Evolutionary conservation across 495 filamentous ascomycete genomes (phyloP).

Genomic region (Penicillium roqueforti): DNA sequence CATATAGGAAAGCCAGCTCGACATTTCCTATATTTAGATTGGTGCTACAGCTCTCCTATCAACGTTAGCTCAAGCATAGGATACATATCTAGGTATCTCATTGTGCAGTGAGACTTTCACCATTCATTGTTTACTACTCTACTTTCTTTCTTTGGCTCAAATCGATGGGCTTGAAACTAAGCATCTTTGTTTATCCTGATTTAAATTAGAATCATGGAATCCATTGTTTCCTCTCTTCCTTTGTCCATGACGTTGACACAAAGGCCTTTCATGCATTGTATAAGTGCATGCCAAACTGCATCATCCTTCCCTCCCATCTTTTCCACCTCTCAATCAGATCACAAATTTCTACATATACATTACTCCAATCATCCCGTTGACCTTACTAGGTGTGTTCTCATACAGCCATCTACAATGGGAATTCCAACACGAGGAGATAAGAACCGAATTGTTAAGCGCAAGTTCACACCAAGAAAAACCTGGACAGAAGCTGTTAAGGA

Average conservation of each 20-base stretch:
- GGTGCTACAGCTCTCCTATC: too few species aligned
- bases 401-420: neutral
- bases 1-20: constrained; percentile 1
- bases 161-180: neutral
- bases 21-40: neutral
- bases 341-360: neutral
- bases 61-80: neutral
- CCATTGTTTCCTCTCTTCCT: neutral
- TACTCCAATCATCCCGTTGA: neutral
- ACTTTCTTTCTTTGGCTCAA: neutral
- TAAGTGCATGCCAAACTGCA: neutral
- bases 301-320: neutral
- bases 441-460: neutral
- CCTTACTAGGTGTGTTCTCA: neutral
- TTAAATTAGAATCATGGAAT: neutral
- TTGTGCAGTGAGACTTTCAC: neutral
- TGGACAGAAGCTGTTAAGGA: neutral
- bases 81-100: neutral
- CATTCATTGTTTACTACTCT: neutral
- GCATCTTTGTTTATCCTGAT: neutral
- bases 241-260: neutral
- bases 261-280: neutral
- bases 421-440: neutral
- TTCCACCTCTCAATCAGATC: neutral
- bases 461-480: neutral